Base-by-base conservation (phyloP, 805 yeast genomes). In the Starmerella floricola region DNA sequence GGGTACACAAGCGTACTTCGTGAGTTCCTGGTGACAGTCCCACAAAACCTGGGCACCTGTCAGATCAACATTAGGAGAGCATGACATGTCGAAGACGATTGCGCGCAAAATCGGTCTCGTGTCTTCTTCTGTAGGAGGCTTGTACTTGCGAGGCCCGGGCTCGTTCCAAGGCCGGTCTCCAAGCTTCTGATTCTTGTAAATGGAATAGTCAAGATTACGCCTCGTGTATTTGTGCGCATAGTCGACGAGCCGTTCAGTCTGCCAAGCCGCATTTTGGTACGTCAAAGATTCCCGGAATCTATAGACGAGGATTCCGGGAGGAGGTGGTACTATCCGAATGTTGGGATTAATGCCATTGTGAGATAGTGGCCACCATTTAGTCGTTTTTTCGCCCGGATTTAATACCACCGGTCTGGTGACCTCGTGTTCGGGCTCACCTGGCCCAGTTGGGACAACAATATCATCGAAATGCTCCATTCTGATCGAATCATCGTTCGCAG, bases 151-250 rank as follows among this genome's bases (percentile, higher is more conserved):
- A 30, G 75, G 82, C 49, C 93, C 93, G 15, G 86, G 86, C 55
- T 86, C 88, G 58, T 86, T 86, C 94, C 95, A 87, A 16, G 94
- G 87, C 49, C 86, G 72, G 43, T 79, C 78, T 33, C 80, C 76
- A 23, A 64, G 55, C 44, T 66, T 48, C 23, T 53, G 46, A 18
- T 42, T 47, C 12, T 38, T 33, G n/a, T 51, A 55, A 6, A 48
- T 51, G 8, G 58, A 49, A 40, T 69, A 67, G 23, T 86, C 86
- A 17, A 50, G 15, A 19, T 49, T 48, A 40, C 80, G 72, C 52
- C 71, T 71, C 1, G 94, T 82, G 8, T 56, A 42, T 33, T 63
- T 59, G 58, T 75, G 76, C 30, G 81, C 77, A 51, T 78, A 77
- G 46, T 80, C 87, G 36, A 76, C 65, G 15, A 87, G 69, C 20